Base-by-base conservation (phyloP, 2,329 filamentous ascomycete species). In the Pseudocercospora ulei region DNA sequence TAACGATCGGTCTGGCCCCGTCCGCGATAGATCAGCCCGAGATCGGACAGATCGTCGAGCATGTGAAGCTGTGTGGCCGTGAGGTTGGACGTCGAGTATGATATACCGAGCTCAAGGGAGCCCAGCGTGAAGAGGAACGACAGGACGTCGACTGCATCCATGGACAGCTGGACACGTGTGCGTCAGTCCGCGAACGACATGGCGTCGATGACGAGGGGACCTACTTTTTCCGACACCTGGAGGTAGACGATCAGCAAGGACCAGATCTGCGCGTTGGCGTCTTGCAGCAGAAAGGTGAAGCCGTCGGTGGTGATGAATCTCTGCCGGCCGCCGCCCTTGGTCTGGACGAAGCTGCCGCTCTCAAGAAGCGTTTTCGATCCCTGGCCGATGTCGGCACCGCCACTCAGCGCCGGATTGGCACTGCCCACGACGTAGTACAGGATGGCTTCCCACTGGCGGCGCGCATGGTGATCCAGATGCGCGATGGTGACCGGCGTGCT, bases 211-310 rank as follows among this genome's bases (percentile, higher is more conserved):
- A n/a, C 6, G 6, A 28, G 9, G 11, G 3, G 23, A 35, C 44
- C 13, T 34, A 48, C 49, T 24, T 48, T 80, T 28, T 82, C 42
- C 2, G 51, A 81, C 45, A 85, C 82, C 51, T 92, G 83, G 35
- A 98, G 77, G 70, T 94, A 98, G 19, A 95, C 78, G 18, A 98
- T 80, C 22, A 98, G 70, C 30, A 98, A 69, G 16, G 86, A 90
- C 90, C 90, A 98, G 22, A 98, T 86, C 62, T 98, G 90, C 0
- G 88, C 86, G 60, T 95, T 96, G 43, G 88, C 80, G 57, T 95
- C 88, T 56, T 96, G 88, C 5, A 98, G 70, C 40, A 98, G 69
- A 56, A 98, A 98, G 0, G 84, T 87, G 59, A 98, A 98, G 5
- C 90, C 90, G 2, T 83, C 78, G 57, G 94, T 80, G 0, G 90